A percentile compares a stretch with the other conserved stretches of the same genome.
Evolutionary conservation across 2,329 filamentous ascomycete genomes (phyloP).

Genomic region (Aaosphaeria pasadenensis): DNA sequence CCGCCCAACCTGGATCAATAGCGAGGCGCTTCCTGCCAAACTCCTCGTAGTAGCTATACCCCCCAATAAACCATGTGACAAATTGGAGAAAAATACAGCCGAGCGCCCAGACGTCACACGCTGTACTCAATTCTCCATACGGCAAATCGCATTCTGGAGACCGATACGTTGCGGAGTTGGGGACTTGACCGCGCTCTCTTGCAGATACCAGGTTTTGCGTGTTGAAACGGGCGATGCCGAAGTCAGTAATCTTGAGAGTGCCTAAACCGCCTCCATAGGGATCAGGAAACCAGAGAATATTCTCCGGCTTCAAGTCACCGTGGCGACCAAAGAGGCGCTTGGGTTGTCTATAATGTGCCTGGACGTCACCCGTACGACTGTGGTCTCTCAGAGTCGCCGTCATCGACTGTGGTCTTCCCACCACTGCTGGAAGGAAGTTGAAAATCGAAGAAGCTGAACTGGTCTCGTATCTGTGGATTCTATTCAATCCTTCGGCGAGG

Average conservation of each 20-base stretch:
- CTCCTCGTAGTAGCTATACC: neutral
- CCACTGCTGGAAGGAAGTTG: too few species aligned
- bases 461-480: neutral
- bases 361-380: neutral
- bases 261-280: neutral
- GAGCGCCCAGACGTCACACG: constrained; percentile 34
- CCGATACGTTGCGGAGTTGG: constrained; percentile 29
- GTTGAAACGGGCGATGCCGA: constrained; percentile 4
- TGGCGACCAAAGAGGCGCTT: neutral
- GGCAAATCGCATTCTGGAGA: constrained; percentile 37
- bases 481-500: neutral
- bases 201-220: neutral
- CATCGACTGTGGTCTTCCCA: too few species aligned
- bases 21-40: neutral
- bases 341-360: neutral
- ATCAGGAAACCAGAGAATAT: constrained; percentile 7
- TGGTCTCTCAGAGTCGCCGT: neutral
- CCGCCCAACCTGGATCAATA: neutral
- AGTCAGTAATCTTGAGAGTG: constrained; percentile 5
- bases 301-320: constrained; percentile 12
- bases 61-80: constrained; percentile 19
- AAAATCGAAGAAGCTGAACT: neutral
- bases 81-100: constrained; percentile 31
- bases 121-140: constrained; percentile 18
- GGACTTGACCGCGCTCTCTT: neutral